Conservation (phyloP, 129 eudicot genomes). For the Cynara cardunculus region DNA sequence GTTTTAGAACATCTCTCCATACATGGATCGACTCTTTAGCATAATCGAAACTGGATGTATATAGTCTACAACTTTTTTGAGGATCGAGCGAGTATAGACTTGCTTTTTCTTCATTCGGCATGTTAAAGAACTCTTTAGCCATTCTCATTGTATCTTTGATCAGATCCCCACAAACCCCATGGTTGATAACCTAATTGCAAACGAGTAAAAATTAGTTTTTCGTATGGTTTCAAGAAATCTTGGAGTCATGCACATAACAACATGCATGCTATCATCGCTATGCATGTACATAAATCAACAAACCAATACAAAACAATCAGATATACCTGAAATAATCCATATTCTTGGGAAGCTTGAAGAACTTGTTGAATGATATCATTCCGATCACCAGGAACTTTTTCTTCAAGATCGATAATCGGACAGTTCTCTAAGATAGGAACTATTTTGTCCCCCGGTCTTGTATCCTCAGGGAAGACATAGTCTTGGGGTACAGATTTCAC, state of each 20-base stretch:
- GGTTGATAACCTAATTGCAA: constrained; percentile 28
- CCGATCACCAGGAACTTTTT: background rate
- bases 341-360: constrained; percentile 17
- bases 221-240: background rate
- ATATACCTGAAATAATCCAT: constrained; percentile 32
- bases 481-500: constrained; percentile 16
- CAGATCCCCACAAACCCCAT: constrained; percentile 17
- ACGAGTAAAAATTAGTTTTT: no score
- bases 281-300: background rate
- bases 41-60: constrained; percentile 15
- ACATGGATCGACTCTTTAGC: constrained; percentile 14
- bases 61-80: constrained; percentile 2
- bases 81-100: constrained; percentile 8
- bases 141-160: constrained; percentile 10
- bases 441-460: constrained; percentile 13
- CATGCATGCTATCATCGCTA: background rate
- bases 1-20: constrained; percentile 28
- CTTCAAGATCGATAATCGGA: constrained; percentile 21
- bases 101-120: constrained; percentile 17
- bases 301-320: background rate
- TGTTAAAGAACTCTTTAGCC: constrained; percentile 13
- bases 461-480: constrained; percentile 16
- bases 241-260: background rate
- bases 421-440: background rate
- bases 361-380: constrained; percentile 7